Conservation (phyloP, 2,329 filamentous ascomycete genomes). For the Scedosporium minutisporum region DNA sequence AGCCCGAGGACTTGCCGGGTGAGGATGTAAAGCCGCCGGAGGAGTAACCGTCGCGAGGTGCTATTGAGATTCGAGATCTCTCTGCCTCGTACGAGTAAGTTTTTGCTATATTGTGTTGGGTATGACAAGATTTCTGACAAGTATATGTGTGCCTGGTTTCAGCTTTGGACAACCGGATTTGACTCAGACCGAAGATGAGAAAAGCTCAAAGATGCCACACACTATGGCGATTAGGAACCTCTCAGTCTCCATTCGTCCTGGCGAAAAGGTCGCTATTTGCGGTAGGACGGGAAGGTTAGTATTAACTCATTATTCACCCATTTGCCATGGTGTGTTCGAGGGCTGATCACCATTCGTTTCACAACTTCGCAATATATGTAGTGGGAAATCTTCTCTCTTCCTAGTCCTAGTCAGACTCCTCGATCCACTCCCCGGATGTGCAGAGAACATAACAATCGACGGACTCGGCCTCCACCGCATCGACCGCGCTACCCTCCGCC, state of each 20-base stretch:
- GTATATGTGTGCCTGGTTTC: neutral
- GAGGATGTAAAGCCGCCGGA: constrained; percentile 12
- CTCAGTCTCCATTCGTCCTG: constrained; percentile 18
- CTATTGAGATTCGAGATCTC: constrained; percentile 19
- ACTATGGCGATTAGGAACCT: constrained; percentile 18
- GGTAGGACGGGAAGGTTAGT: constrained; percentile 23
- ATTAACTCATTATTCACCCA: constrained; percentile 7
- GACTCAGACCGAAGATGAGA: neutral
- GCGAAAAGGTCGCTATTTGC: constrained; percentile 25
- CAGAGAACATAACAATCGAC: constrained; percentile 32
- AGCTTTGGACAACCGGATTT: no score
- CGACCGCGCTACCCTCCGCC: constrained; percentile 31
- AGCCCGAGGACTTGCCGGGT: constrained; percentile 13
- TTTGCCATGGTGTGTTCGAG: constrained; percentile 8
- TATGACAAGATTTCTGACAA: neutral
- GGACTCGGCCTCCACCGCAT: constrained; percentile 24
- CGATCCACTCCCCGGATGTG: constrained; percentile 21
- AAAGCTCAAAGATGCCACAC: neutral
- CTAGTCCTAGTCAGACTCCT: constrained; percentile 30
- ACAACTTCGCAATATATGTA: constrained; percentile 3
- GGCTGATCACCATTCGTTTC: neutral
- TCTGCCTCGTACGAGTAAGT: constrained; percentile 23
- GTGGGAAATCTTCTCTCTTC: constrained; percentile 34
- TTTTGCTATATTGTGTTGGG: neutral
- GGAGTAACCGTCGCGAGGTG: constrained; percentile 22